These are phyloP conservation scores for Schwanniomyces occidentalis DNA, from an alignment of 805 yeast genomes.

Conservation along the genomic window DNA sequence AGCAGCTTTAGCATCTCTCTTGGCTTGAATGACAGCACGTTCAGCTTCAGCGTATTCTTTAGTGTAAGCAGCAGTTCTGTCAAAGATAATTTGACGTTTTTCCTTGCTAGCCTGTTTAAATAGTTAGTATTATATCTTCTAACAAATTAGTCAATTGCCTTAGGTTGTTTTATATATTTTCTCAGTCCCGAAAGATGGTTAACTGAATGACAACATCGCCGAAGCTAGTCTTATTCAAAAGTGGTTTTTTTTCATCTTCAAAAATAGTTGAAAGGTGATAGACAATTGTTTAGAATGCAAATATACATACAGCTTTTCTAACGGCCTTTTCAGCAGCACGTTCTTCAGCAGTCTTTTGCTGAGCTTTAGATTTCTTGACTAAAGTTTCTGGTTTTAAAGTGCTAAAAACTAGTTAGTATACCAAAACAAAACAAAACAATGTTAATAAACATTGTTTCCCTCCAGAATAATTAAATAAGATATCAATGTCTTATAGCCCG, in stretches of 20 bases:
- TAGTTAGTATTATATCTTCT: constrained; percentile 30
- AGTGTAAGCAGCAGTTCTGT: constrained; percentile 96
- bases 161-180: constrained; percentile 16
- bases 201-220: constrained; percentile 73
- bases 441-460: constrained; percentile 8
- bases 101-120: constrained; percentile 41
- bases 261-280: constrained; percentile 16
- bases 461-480: constrained; percentile 8
- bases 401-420: constrained; percentile 32
- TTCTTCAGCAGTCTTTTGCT: constrained; percentile 73
- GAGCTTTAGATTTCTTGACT: constrained; percentile 78
- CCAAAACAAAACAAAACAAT: not conserved
- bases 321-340: constrained; percentile 79
- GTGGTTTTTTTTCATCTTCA: constrained; percentile 55
- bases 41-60: constrained; percentile 92
- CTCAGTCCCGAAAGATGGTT: constrained; percentile 90
- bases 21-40: constrained; percentile 81
- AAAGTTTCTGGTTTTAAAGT: constrained; percentile 80
- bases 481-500: constrained; percentile 13
- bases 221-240: constrained; percentile 59
- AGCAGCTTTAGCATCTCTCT: constrained; percentile 91
- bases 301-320: constrained; percentile 74
- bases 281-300: constrained; percentile 1
- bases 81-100: constrained; percentile 71
- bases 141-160: constrained; percentile 1